Evolutionary conservation across 495 filamentous ascomycete genomes (phyloP).

Genomic region (Penicillium bialowiezense): DNA sequence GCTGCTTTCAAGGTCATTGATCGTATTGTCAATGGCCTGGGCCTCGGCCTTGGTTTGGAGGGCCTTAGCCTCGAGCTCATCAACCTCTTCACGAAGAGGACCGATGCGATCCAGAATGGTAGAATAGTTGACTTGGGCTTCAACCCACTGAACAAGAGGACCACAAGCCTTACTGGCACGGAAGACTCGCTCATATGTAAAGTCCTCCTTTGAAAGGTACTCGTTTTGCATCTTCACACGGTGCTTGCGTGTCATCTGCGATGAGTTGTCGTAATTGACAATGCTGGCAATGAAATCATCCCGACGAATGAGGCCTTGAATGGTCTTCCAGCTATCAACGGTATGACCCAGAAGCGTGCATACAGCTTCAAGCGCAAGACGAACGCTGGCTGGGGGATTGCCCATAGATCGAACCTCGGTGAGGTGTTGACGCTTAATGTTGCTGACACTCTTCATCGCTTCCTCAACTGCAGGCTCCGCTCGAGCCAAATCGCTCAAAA

Average conservation of each 20-base stretch:
- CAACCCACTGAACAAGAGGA: constrained; percentile 94
- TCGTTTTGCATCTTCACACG: constrained; percentile 88
- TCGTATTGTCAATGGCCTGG: constrained; percentile 84
- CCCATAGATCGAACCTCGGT: constrained; percentile 97
- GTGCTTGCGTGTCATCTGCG: constrained; percentile 82
- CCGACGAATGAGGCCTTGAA: constrained; percentile 79
- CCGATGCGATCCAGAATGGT: constrained; percentile 95
- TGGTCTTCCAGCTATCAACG: constrained; percentile 83
- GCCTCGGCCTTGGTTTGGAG: constrained; percentile 93
- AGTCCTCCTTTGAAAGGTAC: constrained; percentile 87
- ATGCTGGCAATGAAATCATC: constrained; percentile 99
- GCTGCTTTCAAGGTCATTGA: constrained; percentile 78
- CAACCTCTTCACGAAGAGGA: constrained; percentile 87
- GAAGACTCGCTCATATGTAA: constrained; percentile 93
- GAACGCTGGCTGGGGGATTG: constrained; percentile 84
- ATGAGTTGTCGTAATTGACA: constrained; percentile 94
- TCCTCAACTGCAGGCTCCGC: constrained; percentile 92
- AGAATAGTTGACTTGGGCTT: constrained; percentile 95
- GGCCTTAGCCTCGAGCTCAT: constrained; percentile 79
- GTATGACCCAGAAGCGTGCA: constrained; percentile 92
- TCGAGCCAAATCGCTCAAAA: constrained; percentile 80
- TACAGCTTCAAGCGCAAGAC: constrained; percentile 89
- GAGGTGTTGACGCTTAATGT: constrained; percentile 94
- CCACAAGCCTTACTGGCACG: constrained; percentile 95
- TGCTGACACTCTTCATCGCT: constrained; percentile 92